Evolutionary conservation across 2,329 filamentous ascomycete genomes (phyloP).

Genomic region (Cladosporium halotolerans): DNA sequence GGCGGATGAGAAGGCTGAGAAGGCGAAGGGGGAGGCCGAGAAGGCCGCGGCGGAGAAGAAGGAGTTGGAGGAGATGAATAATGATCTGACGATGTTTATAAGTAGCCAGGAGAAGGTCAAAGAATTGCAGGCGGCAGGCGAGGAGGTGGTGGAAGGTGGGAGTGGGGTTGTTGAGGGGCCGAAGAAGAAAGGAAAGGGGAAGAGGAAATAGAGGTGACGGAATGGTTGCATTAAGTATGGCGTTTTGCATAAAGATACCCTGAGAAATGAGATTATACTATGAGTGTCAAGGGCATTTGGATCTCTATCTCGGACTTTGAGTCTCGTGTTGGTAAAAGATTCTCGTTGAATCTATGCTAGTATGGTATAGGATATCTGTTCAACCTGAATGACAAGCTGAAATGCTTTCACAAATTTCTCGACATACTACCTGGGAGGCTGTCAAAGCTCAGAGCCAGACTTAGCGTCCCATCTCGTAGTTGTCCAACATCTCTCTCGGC

Average conservation of each 20-base stretch:
- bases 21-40: conserved; percentile 45
- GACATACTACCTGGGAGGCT: too few relatives aligned
- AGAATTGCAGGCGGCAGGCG: conserved; percentile 53
- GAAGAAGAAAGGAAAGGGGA: conserved; percentile 45
- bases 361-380: too few relatives aligned
- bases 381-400: too few relatives aligned
- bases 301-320: too few relatives aligned
- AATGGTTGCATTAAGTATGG: neutral
- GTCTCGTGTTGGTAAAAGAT: too few relatives aligned
- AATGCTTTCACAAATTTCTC: too few relatives aligned
- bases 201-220: conserved; percentile 22
- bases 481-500: neutral
- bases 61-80: conserved; percentile 78
- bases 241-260: neutral
- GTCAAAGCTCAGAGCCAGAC: too few relatives aligned
- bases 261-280: too few relatives aligned
- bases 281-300: too few relatives aligned
- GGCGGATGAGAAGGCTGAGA: conserved; percentile 52
- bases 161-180: conserved; percentile 52
- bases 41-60: conserved; percentile 49
- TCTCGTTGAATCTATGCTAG: too few relatives aligned
- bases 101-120: conserved; percentile 74
- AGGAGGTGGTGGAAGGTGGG: conserved; percentile 69
- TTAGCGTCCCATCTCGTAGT: neutral
- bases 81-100: conserved; percentile 82